Conservation (phyloP, 129 eudicot species). For the Artemisia tridentata region DNA sequence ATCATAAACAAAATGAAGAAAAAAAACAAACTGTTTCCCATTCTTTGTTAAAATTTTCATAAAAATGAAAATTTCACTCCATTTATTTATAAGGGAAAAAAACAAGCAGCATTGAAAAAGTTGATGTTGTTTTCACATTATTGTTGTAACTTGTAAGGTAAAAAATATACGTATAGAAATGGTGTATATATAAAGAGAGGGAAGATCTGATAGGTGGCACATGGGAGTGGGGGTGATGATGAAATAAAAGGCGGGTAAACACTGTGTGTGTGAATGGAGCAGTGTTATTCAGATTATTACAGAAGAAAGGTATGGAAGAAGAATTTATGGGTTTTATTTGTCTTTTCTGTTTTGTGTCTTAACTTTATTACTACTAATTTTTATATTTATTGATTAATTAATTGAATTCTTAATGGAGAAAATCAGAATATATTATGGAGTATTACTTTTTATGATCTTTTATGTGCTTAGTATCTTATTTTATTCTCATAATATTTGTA, state of each 20-base stretch:
- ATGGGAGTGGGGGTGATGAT: constrained; percentile 22
- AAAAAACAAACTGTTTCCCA: constrained; percentile 27
- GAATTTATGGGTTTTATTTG: constrained; percentile 32
- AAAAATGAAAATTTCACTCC: constrained; percentile 29
- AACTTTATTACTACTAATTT: neutral
- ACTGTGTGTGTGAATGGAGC: constrained; percentile 18
- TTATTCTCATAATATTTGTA: too few species aligned
- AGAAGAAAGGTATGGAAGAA: constrained; percentile 31
- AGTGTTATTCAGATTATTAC: constrained; percentile 5
- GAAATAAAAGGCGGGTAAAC: constrained; percentile 40
- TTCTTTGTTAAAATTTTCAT: constrained; percentile 11
- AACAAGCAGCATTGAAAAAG: constrained; percentile 33
- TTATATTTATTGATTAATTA: neutral
- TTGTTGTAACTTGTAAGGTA: constrained; percentile 14
- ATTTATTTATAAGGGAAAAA: constrained; percentile 16
- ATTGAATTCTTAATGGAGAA: neutral
- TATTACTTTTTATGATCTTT: too few species aligned
- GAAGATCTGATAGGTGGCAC: constrained; percentile 26
- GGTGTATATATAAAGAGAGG: constrained; percentile 21
- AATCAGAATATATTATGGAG: too few species aligned
- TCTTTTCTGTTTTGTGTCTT: constrained; percentile 9
- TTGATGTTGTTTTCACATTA: constrained; percentile 30
- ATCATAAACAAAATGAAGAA: constrained; percentile 26
- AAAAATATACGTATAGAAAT: constrained; percentile 28
- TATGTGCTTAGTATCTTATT: too few species aligned